Conservation (phyloP, 2,329 filamentous ascomycete genomes). For the Akanthomyces dipterigenus region DNA sequence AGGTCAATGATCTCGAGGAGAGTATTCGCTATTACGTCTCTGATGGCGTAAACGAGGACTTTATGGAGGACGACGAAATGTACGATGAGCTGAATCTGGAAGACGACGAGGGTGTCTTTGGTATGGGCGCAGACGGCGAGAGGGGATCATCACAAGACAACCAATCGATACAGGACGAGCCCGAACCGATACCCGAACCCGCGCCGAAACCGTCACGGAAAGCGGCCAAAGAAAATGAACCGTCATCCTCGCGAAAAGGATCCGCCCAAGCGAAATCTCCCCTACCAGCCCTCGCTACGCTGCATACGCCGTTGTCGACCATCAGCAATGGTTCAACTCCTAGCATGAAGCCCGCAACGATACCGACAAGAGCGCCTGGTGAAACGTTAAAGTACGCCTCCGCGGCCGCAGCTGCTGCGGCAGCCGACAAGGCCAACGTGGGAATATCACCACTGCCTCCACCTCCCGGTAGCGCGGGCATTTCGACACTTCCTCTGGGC, state of each 20-base stretch:
- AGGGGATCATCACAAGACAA: constrained; percentile 91
- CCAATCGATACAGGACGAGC: constrained; percentile 84
- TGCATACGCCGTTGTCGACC: constrained; percentile 66
- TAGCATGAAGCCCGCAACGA: constrained; percentile 85
- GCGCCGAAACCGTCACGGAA: constrained; percentile 44
- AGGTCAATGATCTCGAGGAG: constrained; percentile 84
- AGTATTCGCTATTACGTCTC: constrained; percentile 93
- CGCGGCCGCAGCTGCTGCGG: constrained; percentile 86
- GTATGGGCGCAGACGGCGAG: constrained; percentile 74
- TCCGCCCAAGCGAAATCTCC: constrained; percentile 91
- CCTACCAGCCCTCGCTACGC: constrained; percentile 80
- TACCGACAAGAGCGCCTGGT: constrained; percentile 76
- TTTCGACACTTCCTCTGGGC: constrained; percentile 42
- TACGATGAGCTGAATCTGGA: constrained; percentile 92
- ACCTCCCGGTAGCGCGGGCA: constrained; percentile 59
- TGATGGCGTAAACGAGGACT: constrained; percentile 81
- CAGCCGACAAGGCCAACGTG: constrained; percentile 78
- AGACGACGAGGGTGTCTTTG: constrained; percentile 84
- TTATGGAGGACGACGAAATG: constrained; percentile 87
- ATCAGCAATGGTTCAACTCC: constrained; percentile 53
- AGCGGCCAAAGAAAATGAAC: constrained; percentile 51
- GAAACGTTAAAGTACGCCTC: constrained; percentile 96
- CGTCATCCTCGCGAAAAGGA: constrained; percentile 51
- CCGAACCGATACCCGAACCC: constrained; percentile 43
- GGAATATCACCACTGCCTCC: constrained; percentile 91